A percentile compares a stretch with the other conserved stretches of the same genome.
phyloP scores from a whole-genome alignment of 1,284 basidiomycete genomes.

The Melampsora americana region DNA sequence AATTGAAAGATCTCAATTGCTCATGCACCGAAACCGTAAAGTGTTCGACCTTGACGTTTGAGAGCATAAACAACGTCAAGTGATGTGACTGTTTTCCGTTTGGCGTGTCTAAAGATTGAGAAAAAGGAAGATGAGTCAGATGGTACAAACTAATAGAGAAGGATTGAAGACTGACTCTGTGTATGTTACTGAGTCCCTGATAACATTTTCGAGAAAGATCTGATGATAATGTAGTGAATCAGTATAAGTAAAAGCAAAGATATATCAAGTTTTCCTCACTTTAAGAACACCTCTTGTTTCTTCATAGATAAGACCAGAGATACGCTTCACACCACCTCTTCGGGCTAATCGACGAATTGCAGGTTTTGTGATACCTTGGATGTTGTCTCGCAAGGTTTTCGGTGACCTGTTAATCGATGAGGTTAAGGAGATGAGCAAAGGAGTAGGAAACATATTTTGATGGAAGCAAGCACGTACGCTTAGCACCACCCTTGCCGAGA shows the following conservation, averaged over 20 bases:
- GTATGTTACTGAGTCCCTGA: constrained; percentile 83
- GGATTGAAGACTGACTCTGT: constrained; percentile 60
- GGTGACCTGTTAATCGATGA: constrained; percentile 31
- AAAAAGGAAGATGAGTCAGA: background rate
- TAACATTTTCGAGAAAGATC: constrained; percentile 67
- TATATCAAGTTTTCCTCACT: constrained; percentile 54
- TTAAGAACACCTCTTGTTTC: constrained; percentile 83
- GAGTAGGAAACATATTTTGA: constrained; percentile 76
- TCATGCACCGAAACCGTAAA: constrained; percentile 76
- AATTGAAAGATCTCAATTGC: too few species aligned
- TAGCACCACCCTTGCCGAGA: constrained; percentile 66
- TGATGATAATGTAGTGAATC: background rate
- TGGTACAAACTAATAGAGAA: background rate
- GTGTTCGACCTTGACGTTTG: constrained; percentile 81
- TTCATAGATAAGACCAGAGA: constrained; percentile 86
- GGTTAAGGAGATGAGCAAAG: constrained; percentile 54
- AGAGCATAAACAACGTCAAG: constrained; percentile 88
- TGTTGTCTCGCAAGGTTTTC: constrained; percentile 63
- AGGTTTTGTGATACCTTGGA: constrained; percentile 77
- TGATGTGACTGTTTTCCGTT: constrained; percentile 83
- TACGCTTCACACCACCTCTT: constrained; percentile 93
- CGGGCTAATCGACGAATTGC: constrained; percentile 90
- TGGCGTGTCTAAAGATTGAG: constrained; percentile 82
- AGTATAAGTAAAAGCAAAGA: background rate
- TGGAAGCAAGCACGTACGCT: constrained; percentile 24